Percentiles rank a stretch among this genome's conserved stretches.
phyloP scores from a whole-genome alignment of 495 filamentous ascomycete species.

The Diplogelasinospora grovesii region DNA sequence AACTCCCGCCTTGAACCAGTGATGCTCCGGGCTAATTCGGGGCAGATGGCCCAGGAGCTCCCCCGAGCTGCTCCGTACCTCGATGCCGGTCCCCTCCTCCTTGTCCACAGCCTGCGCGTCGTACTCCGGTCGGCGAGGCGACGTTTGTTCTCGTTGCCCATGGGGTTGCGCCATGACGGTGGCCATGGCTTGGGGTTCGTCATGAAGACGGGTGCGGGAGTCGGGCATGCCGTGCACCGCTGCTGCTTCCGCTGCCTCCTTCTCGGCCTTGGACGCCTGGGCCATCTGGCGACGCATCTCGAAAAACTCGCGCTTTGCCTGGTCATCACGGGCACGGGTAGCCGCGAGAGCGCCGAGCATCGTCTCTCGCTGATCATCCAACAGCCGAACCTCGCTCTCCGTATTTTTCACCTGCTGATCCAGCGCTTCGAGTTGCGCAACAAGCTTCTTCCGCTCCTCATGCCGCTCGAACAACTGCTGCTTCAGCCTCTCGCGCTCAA shows the following conservation, averaged over 20 bases:
- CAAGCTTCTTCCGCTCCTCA: constrained; percentile 4
- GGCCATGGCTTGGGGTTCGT: no score
- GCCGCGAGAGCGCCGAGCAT: neutral
- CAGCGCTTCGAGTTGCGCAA: constrained; percentile 6
- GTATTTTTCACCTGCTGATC: neutral
- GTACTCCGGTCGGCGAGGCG: neutral
- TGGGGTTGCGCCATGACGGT: no score
- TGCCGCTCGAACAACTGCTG: constrained; percentile 3
- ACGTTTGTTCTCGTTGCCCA: no score
- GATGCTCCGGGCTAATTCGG: constrained; percentile 9
- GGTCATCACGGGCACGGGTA: neutral
- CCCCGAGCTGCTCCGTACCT: constrained; percentile 13
- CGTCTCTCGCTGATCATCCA: neutral
- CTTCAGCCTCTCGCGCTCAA: neutral
- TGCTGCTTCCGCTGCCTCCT: no score
- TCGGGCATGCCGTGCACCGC: no score
- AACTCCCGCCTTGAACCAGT: constrained; percentile 8
- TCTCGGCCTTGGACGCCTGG: no score
- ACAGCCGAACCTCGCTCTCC: neutral
- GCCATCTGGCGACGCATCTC: neutral
- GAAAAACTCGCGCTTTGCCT: constrained; percentile 1
- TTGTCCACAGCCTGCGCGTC: neutral
- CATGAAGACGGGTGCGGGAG: no score
- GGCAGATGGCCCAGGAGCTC: constrained; percentile 11
- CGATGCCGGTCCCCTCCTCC: neutral